A percentile compares a stretch with the other conserved stretches of the same genome.
These are phyloP conservation scores for Fusarium redolens DNA, from an alignment of 2,329 filamentous ascomycete genomes.

Conservation along the genomic window DNA sequence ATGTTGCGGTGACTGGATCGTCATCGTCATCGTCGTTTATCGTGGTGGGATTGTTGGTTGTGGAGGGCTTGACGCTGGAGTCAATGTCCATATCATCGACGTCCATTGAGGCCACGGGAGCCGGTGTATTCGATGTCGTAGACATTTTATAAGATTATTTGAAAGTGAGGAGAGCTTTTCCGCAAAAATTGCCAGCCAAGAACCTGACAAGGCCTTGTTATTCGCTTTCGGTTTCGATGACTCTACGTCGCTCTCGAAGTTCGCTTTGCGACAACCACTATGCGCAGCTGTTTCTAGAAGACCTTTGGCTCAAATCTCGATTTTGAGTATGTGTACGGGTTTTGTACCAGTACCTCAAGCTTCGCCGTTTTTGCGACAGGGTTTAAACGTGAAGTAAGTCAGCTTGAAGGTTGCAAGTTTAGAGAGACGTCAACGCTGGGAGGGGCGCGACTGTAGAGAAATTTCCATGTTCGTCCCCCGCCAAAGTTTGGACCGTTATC, in stretches of 20 bases:
- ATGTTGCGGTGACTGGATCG: slow-evolving; percentile 79
- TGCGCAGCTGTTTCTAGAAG: background rate
- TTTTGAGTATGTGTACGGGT: no score
- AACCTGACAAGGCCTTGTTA: background rate
- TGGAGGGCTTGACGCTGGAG: slow-evolving; percentile 20
- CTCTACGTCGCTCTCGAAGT: background rate
- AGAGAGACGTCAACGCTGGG: slow-evolving; percentile 2
- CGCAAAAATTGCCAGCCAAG: background rate
- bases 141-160: slow-evolving; percentile 12
- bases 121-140: slow-evolving; percentile 10
- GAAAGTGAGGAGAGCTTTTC: background rate
- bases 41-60: slow-evolving; percentile 12
- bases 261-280: slow-evolving; percentile 28
- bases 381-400: background rate
- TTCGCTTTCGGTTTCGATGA: slow-evolving; percentile 3
- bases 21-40: slow-evolving; percentile 54
- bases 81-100: slow-evolving; percentile 39
- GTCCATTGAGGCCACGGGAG: slow-evolving; percentile 34
- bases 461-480: slow-evolving; percentile 39
- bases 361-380: background rate
- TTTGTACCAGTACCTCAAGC: background rate
- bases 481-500: slow-evolving; percentile 39
- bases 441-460: slow-evolving; percentile 32
- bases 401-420: background rate
- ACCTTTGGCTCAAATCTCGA: background rate